A percentile compares a stretch with the other conserved stretches of the same genome.
Evolutionary conservation across 2,329 filamentous ascomycete genomes (phyloP).

Genomic region (Fusarium xylarioides): DNA sequence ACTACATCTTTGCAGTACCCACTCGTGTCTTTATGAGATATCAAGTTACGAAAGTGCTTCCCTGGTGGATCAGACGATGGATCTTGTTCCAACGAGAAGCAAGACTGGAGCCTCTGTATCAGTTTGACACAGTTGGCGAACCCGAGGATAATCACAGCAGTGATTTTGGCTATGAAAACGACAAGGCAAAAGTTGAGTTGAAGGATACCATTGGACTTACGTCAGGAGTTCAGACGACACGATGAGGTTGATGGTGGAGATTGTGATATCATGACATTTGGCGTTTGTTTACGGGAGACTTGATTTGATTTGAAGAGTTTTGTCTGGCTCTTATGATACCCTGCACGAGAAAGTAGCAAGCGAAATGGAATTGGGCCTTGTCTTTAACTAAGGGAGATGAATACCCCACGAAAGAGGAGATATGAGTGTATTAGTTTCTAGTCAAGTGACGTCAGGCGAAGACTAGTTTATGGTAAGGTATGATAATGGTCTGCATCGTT

Average conservation of each 20-base stretch:
- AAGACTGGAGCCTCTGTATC: conserved; percentile 54
- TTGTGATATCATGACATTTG: conserved; percentile 13
- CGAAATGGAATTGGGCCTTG: conserved; percentile 31
- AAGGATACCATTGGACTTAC: conserved; percentile 49
- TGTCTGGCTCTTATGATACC: conserved; percentile 40
- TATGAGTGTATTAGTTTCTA: neutral
- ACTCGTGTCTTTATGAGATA: conserved; percentile 66
- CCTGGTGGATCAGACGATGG: conserved; percentile 69
- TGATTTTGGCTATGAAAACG: conserved; percentile 48
- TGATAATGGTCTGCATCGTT: conserved; percentile 1
- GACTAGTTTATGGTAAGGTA: neutral
- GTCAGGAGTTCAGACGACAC: conserved; percentile 29
- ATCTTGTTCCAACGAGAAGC: conserved; percentile 60
- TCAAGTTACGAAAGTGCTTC: conserved; percentile 64
- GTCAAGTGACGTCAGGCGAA: conserved; percentile 22
- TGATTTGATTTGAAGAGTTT: conserved; percentile 15
- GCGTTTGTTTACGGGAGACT: conserved; percentile 24
- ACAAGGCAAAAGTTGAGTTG: conserved; percentile 52
- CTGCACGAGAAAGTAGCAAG: conserved; percentile 31
- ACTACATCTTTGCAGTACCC: conserved; percentile 69
- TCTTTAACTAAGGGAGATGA: conserved; percentile 14
- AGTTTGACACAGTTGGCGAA: conserved; percentile 48
- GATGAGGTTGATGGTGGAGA: conserved; percentile 4
- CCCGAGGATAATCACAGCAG: conserved; percentile 45
- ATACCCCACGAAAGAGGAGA: conserved; percentile 2